Conservation (phyloP, 345 rosid genomes). For the Aquilaria yunnanensis region DNA sequence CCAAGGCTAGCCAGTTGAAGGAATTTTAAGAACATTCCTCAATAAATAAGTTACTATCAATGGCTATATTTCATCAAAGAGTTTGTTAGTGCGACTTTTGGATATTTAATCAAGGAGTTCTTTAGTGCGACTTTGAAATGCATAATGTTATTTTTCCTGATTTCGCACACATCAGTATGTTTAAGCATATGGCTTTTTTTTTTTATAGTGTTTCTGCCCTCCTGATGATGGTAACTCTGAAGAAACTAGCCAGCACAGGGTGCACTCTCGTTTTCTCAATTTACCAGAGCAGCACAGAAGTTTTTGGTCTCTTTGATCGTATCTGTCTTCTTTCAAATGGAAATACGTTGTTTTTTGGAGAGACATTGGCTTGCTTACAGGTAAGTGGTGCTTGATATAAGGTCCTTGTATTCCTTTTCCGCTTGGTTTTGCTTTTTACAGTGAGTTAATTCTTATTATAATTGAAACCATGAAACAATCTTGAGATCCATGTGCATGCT, state of each 20-base stretch:
- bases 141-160: not conserved
- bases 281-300: conserved; percentile 95
- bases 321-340: conserved; percentile 98
- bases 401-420: conserved; percentile 4
- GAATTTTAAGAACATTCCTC: too few species aligned
- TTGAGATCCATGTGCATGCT: conserved; percentile 3
- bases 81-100: too few species aligned
- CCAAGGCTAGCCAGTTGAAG: too few species aligned
- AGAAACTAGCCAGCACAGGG: conserved; percentile 94
- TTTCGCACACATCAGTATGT: not conserved
- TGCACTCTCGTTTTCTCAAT: conserved; percentile 93
- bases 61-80: too few species aligned
- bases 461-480: not conserved
- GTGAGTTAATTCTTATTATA: conserved; percentile 4
- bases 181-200: not conserved
- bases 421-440: conserved; percentile 5
- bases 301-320: conserved; percentile 97
- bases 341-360: conserved; percentile 92
- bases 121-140: not conserved
- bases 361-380: conserved; percentile 98
- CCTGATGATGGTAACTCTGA: conserved; percentile 98
- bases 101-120: too few species aligned
- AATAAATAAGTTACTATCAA: too few species aligned
- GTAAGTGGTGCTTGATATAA: conserved; percentile 23
- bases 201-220: conserved; percentile 84